These are phyloP conservation scores for Spiromastix sp. DNA, from an alignment of 2,329 filamentous ascomycete species.

Conservation along the genomic window DNA sequence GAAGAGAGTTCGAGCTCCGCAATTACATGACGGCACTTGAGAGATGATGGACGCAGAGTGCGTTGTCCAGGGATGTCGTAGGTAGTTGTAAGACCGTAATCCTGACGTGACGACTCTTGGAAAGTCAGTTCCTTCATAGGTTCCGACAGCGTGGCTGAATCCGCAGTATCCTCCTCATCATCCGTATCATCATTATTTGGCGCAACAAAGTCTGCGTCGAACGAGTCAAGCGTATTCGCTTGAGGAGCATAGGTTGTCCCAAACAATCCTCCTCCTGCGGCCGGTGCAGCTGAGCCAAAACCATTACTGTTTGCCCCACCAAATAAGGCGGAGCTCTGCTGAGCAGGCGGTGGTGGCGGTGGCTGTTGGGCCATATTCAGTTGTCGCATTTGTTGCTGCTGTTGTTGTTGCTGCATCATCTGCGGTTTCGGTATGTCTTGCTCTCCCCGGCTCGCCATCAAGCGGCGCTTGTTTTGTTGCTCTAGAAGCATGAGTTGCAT, in stretches of 20 bases:
- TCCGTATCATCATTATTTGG: constrained; percentile 6
- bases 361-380: background rate
- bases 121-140: constrained; percentile 16
- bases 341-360: background rate
- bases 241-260: too few relatives aligned
- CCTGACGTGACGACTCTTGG: constrained; percentile 28
- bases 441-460: background rate
- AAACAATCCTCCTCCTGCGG: too few relatives aligned
- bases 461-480: constrained; percentile 2
- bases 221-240: too few relatives aligned
- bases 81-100: constrained; percentile 31
- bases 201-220: constrained; percentile 1
- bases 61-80: constrained; percentile 31
- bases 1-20: constrained; percentile 25
- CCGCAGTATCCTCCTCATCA: constrained; percentile 11
- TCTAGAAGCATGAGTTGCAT: background rate
- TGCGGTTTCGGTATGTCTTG: too few relatives aligned
- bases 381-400: constrained; percentile 1
- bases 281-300: too few relatives aligned
- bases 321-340: too few relatives aligned
- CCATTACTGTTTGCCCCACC: too few relatives aligned
- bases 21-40: constrained; percentile 28
- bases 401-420: constrained; percentile 2
- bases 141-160: constrained; percentile 9
- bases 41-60: constrained; percentile 25